Evolutionary conservation across 2,329 filamentous ascomycete genomes (phyloP).

Genomic region (Kalmusia sp.): DNA sequence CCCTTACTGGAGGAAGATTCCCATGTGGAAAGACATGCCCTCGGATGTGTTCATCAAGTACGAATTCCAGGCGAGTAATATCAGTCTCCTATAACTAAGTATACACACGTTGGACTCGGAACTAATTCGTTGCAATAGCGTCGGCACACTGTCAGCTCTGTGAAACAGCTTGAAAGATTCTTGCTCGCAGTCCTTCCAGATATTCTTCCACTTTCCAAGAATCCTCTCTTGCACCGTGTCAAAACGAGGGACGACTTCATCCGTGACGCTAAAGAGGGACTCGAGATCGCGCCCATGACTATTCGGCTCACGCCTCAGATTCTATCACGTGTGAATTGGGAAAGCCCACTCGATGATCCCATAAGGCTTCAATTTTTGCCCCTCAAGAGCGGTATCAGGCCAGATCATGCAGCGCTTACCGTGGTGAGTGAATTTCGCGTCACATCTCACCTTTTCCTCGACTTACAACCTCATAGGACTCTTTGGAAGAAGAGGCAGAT

Average conservation of each 20-base stretch:
- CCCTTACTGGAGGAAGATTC: constrained; percentile 60
- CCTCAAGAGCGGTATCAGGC: constrained; percentile 58
- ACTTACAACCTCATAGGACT: constrained; percentile 50
- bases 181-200: constrained; percentile 60
- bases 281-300: constrained; percentile 65
- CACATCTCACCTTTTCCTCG: no score
- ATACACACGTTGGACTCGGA: neutral
- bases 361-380: constrained; percentile 68
- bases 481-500: constrained; percentile 64
- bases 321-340: constrained; percentile 66
- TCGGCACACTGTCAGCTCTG: constrained; percentile 45
- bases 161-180: constrained; percentile 60
- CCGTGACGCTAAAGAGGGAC: constrained; percentile 60
- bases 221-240: constrained; percentile 43
- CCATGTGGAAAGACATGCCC: constrained; percentile 58
- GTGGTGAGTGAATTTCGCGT: constrained; percentile 28
- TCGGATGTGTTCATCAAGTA: constrained; percentile 60
- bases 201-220: constrained; percentile 49
- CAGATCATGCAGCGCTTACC: constrained; percentile 62
- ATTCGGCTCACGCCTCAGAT: constrained; percentile 67
- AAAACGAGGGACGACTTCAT: constrained; percentile 62
- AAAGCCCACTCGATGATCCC: constrained; percentile 64
- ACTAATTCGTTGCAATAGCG: neutral
- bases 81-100: neutral
- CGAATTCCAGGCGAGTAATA: constrained; percentile 60